Evolutionary conservation across 371 early-diverging fungal genomes (phyloP).

Genomic region (Chytridiales sp.): DNA sequence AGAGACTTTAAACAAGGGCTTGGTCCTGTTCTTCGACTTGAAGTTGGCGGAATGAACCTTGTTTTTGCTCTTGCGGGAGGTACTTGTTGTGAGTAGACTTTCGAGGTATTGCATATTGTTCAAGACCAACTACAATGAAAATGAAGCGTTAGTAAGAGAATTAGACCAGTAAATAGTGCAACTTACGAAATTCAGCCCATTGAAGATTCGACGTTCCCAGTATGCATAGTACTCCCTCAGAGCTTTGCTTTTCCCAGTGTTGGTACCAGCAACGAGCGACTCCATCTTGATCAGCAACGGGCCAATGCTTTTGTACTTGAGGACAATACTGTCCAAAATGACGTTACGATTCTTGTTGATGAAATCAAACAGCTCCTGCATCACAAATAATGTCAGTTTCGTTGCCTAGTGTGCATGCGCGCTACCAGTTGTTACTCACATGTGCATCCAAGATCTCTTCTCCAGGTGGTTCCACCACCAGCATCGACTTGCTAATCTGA

Average conservation of each 20-base stretch:
- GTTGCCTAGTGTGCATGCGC: background rate
- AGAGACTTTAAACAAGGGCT: conserved; percentile 53
- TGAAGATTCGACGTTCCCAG: conserved; percentile 56
- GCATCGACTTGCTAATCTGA: conserved; percentile 45
- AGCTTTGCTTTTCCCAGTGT: conserved; percentile 54
- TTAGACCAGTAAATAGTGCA: background rate
- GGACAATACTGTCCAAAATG: conserved; percentile 46
- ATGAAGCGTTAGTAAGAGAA: background rate
- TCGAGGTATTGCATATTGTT: conserved; percentile 52
- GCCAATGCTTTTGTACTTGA: conserved; percentile 56
- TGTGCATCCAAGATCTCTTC: conserved; percentile 56
- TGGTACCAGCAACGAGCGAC: conserved; percentile 57
- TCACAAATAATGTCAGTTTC: conserved; percentile 5
- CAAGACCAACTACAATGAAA: conserved; percentile 47
- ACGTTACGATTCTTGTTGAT: conserved; percentile 46
- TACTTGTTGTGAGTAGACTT: conserved; percentile 22
- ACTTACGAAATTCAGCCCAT: conserved; percentile 51
- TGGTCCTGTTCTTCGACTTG: conserved; percentile 23
- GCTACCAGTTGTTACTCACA: conserved; percentile 26
- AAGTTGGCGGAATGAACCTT: conserved; percentile 5
- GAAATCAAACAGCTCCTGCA: conserved; percentile 56
- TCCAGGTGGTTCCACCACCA: conserved; percentile 49
- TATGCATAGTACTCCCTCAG: conserved; percentile 55
- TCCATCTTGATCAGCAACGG: conserved; percentile 63
- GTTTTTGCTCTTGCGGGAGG: conserved; percentile 11